Percentiles rank a stretch among this genome's conserved stretches.
phyloP scores from a whole-genome alignment of 306 rosid genomes.

The Prunus mume region DNA sequence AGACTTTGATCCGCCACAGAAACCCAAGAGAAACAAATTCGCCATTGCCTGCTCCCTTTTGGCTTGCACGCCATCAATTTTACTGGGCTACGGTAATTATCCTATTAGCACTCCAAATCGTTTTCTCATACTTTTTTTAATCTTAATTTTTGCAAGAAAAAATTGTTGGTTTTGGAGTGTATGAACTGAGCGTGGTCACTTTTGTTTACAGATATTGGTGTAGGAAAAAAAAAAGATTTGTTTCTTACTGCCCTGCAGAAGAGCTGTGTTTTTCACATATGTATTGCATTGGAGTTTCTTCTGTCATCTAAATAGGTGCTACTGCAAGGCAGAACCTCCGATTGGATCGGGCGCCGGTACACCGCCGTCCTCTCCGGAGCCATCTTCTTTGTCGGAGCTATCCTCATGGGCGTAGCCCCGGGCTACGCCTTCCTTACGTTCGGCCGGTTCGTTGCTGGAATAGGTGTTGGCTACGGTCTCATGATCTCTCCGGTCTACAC shows the following conservation, averaged over 20 bases:
- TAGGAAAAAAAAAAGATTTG: too few species aligned
- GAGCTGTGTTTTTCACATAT: too few species aligned
- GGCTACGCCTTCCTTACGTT: slow-evolving; percentile 48
- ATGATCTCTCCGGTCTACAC: slow-evolving; percentile 56
- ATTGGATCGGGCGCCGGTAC: slow-evolving; percentile 52
- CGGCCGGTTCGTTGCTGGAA: slow-evolving; percentile 43
- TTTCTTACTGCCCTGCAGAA: too few species aligned
- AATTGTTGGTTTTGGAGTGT: too few species aligned
- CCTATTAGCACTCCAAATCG: too few species aligned
- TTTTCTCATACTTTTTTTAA: too few species aligned
- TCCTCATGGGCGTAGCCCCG: slow-evolving; percentile 48
- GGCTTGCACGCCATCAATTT: background rate
- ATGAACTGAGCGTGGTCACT: background rate
- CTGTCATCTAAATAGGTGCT: too few species aligned
- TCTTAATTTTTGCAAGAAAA: too few species aligned
- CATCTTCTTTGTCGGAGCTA: slow-evolving; percentile 46
- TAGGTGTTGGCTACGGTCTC: slow-evolving; percentile 47
- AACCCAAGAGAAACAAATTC: background rate
- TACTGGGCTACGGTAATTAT: background rate
- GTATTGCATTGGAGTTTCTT: too few species aligned
- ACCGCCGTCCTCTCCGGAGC: slow-evolving; percentile 31
- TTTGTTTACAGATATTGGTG: slow-evolving; percentile 45
- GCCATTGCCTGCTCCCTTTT: background rate
- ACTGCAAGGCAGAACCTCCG: slow-evolving; percentile 62
- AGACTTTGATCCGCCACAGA: background rate